These are phyloP conservation scores for Suhomyces kilbournensis DNA, from an alignment of 805 yeast genomes.

Conservation along the genomic window DNA sequence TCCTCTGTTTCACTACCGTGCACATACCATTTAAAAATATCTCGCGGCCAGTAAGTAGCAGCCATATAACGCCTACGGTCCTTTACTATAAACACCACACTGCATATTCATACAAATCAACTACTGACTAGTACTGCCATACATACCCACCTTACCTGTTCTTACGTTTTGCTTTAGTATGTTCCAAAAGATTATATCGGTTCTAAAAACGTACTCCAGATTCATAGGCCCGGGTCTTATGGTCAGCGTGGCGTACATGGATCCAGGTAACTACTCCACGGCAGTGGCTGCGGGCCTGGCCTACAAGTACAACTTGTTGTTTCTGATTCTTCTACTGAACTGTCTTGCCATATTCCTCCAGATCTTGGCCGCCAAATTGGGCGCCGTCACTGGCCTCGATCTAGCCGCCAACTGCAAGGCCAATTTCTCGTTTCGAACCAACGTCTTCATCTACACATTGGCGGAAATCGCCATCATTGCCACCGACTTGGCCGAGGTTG, in stretches of 20 bases:
- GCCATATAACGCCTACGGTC: not conserved
- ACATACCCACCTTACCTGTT: not conserved
- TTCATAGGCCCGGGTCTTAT: slow-evolving; percentile 94
- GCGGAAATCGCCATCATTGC: slow-evolving; percentile 93
- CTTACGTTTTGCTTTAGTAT: not conserved
- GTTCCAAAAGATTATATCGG: slow-evolving; percentile 2
- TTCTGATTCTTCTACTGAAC: slow-evolving; percentile 76
- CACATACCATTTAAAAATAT: not conserved
- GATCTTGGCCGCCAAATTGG: slow-evolving; percentile 78
- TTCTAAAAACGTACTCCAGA: slow-evolving; percentile 47
- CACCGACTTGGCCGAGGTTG: slow-evolving; percentile 94
- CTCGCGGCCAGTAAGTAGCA: not conserved
- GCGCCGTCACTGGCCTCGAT: slow-evolving; percentile 92
- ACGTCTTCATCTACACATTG: slow-evolving; percentile 61
- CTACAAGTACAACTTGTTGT: slow-evolving; percentile 73
- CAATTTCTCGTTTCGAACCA: slow-evolving; percentile 63
- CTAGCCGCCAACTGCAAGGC: slow-evolving; percentile 82
- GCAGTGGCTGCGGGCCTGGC: slow-evolving; percentile 94
- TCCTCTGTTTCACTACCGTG: not conserved
- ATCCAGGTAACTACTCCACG: slow-evolving; percentile 95
- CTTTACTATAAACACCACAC: not conserved
- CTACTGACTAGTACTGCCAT: not conserved
- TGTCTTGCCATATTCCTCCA: slow-evolving; percentile 86
- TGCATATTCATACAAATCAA: not conserved
- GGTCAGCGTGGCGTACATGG: slow-evolving; percentile 96